Percentiles rank a stretch among this genome's conserved stretches.
Conservation (phyloP, 805 yeast genomes). For the Yamadazyma ubonensis region DNA sequence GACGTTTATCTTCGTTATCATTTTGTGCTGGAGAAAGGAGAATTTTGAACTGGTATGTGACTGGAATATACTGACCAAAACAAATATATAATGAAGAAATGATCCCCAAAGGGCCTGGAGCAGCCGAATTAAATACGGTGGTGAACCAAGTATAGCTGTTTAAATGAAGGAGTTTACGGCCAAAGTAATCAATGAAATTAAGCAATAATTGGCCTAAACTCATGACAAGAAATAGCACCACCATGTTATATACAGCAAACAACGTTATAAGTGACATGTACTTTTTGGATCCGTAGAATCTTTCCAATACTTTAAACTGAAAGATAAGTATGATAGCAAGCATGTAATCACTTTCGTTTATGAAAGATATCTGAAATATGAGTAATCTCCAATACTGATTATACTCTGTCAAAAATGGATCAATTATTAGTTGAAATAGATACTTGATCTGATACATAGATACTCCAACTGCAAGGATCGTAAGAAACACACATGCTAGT, state of each 20-base stretch:
- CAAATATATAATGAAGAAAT: slow-evolving; percentile 40
- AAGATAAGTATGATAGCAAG: slow-evolving; percentile 46
- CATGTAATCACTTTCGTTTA: slow-evolving; percentile 59
- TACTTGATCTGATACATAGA: slow-evolving; percentile 48
- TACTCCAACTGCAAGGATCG: slow-evolving; percentile 38
- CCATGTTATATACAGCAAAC: slow-evolving; percentile 48
- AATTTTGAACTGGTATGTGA: slow-evolving; percentile 36
- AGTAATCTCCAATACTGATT: slow-evolving; percentile 56
- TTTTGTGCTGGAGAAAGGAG: slow-evolving; percentile 16
- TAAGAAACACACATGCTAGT: slow-evolving; percentile 31
- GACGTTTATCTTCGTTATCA: slow-evolving; percentile 13
- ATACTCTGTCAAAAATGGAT: slow-evolving; percentile 56
- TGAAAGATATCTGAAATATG: slow-evolving; percentile 50
- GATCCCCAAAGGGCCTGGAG: slow-evolving; percentile 42
- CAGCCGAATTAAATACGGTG: slow-evolving; percentile 34
- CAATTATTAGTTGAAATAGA: slow-evolving; percentile 41
- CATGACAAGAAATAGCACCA: slow-evolving; percentile 36
- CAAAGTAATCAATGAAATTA: slow-evolving; percentile 14
- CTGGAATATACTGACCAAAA: slow-evolving; percentile 33
- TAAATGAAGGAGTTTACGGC: slow-evolving; percentile 4
- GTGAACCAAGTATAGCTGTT: slow-evolving; percentile 12
- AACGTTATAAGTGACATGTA: slow-evolving; percentile 47
- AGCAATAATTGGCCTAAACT: slow-evolving; percentile 40
- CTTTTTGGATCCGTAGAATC: slow-evolving; percentile 56
- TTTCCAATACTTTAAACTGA: slow-evolving; percentile 54